phyloP scores from a whole-genome alignment of 768 basidiomycete species.

The Lentinula detonsa region DNA sequence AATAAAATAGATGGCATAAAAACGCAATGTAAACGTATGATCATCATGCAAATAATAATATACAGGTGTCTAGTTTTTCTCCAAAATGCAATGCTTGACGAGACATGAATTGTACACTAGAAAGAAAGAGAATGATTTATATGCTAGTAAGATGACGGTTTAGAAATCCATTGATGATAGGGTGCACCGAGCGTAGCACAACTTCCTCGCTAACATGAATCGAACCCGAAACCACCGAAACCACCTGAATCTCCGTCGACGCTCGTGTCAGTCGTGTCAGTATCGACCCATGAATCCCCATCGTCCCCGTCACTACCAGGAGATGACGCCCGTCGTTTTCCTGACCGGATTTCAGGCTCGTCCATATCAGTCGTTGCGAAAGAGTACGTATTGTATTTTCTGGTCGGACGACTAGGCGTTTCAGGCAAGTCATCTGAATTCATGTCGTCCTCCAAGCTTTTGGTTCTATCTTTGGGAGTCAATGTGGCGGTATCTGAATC shows the following conservation, averaged over 20 bases:
- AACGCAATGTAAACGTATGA: neutral
- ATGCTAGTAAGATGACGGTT: neutral
- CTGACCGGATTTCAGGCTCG: neutral
- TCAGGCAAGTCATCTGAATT: neutral
- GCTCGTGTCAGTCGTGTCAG: conserved; percentile 7
- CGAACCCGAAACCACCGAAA: neutral
- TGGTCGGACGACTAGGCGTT: neutral
- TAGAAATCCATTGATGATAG: no score
- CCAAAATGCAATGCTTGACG: neutral
- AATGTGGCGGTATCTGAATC: neutral
- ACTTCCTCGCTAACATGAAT: neutral
- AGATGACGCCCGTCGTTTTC: neutral
- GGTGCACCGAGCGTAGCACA: neutral
- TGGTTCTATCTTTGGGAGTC: neutral
- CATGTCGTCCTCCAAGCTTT: neutral
- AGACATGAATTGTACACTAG: neutral
- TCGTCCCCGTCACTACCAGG: neutral
- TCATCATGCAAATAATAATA: neutral
- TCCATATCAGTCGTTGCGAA: neutral
- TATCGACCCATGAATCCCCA: conserved; percentile 5
- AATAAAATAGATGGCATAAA: neutral
- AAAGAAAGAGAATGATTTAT: neutral
- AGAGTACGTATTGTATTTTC: neutral
- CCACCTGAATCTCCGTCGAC: neutral
- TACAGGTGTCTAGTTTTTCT: neutral